Evolutionary conservation across 305 asterid species (phyloP).

Genomic region (Petunia hybrid): DNA sequence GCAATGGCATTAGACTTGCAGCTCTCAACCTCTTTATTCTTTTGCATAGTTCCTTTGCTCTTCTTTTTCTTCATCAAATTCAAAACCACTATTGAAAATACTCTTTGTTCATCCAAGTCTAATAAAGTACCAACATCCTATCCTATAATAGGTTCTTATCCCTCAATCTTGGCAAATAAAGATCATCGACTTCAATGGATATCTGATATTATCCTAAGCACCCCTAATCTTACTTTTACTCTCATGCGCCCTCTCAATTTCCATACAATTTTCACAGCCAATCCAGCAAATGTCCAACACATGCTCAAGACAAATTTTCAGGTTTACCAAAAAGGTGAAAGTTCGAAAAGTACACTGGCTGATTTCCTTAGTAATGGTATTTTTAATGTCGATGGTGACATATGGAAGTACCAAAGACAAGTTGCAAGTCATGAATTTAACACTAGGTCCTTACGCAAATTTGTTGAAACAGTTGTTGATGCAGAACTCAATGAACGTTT

Average conservation of each 20-base stretch:
- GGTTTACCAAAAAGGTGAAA: conserved; percentile 33
- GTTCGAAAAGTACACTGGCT: neutral
- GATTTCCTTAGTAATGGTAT: conserved; percentile 42
- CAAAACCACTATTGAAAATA: neutral
- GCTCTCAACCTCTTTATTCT: conserved; percentile 34
- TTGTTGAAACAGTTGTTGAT: conserved; percentile 30
- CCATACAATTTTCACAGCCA: conserved; percentile 26
- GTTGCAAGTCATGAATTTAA: conserved; percentile 41
- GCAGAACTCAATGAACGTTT: conserved; percentile 24
- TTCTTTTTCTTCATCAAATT: conserved; percentile 30
- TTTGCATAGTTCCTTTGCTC: conserved; percentile 37
- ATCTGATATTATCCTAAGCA: neutral
- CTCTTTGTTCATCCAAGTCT: neutral
- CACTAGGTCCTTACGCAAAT: conserved; percentile 36
- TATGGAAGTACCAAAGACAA: conserved; percentile 40
- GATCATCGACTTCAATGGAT: conserved; percentile 33
- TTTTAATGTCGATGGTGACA: conserved; percentile 36
- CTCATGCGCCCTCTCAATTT: neutral
- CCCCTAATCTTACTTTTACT: conserved; percentile 30
- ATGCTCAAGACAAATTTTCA: conserved; percentile 35
- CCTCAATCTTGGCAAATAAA: neutral
- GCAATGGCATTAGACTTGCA: conserved; percentile 21
- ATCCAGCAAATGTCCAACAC: conserved; percentile 32
- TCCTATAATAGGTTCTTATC: conserved; percentile 23
- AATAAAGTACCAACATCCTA: conserved; percentile 13